Conservation (phyloP, 345 rosid species). For the Rhizophora mangle region DNA sequence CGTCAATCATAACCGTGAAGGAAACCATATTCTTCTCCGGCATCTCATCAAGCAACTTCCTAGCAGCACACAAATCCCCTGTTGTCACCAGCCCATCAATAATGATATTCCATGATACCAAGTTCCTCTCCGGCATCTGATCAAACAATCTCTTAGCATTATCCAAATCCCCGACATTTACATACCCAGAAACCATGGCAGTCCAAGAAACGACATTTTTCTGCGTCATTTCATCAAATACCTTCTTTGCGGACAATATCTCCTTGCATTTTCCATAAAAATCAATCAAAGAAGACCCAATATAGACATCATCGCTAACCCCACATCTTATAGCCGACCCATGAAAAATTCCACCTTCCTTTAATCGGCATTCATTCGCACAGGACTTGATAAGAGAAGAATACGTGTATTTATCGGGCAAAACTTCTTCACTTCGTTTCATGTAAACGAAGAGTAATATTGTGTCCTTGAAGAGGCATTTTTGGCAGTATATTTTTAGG, state of each 20-base stretch:
- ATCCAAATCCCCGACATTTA: conserved; percentile 43
- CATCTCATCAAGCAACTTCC: conserved; percentile 27
- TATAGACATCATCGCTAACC: conserved; percentile 39
- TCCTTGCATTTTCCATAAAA: conserved; percentile 61
- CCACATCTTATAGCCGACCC: conserved; percentile 48
- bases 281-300: conserved; percentile 62
- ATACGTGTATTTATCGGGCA: conserved; percentile 53
- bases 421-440: conserved; percentile 34
- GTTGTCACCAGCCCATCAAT: conserved; percentile 45
- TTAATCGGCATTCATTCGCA: conserved; percentile 32
- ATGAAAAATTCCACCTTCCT: conserved; percentile 51
- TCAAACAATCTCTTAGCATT: conserved; percentile 49
- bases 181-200: conserved; percentile 57
- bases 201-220: conserved; percentile 75
- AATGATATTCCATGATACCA: conserved; percentile 63
- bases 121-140: conserved; percentile 55
- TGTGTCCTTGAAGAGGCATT: conserved; percentile 26
- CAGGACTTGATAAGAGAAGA: conserved; percentile 56
- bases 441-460: conserved; percentile 50
- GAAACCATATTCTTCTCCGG: neutral
- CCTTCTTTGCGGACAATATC: conserved; percentile 44
- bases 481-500: conserved; percentile 38
- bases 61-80: conserved; percentile 44
- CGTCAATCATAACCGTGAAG: conserved; percentile 1
- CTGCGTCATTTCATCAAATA: conserved; percentile 57